Evolutionary conservation across 805 yeast species (phyloP).

Genomic region (Saturnispora besseyi): DNA sequence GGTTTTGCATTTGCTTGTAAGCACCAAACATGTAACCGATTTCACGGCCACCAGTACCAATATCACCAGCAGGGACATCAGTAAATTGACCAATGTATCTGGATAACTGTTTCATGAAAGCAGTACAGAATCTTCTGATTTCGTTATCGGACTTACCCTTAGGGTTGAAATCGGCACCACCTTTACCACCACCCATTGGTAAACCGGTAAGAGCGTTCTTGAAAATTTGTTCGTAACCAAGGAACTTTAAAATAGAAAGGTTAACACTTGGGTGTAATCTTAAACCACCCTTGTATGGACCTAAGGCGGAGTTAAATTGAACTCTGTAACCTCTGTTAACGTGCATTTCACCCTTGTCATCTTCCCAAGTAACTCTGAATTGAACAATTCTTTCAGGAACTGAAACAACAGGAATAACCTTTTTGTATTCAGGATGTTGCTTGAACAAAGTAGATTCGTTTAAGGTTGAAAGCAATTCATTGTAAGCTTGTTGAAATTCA

Average conservation of each 20-base stretch:
- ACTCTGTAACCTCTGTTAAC: conserved; percentile 98
- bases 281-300: conserved; percentile 99
- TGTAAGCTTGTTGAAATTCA: conserved; percentile 97
- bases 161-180: conserved; percentile 98
- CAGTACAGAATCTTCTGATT: conserved; percentile 92
- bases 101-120: conserved; percentile 92
- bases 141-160: conserved; percentile 89
- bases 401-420: conserved; percentile 81
- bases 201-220: conserved; percentile 97
- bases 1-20: conserved; percentile 82
- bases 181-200: conserved; percentile 99
- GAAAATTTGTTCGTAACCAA: conserved; percentile 97
- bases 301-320: conserved; percentile 95
- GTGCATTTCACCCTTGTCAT: conserved; percentile 83
- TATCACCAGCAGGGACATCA: conserved; percentile 99
- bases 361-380: conserved; percentile 97
- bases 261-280: conserved; percentile 97
- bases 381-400: conserved; percentile 94
- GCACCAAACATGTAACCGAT: conserved; percentile 95
- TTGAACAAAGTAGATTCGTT: conserved; percentile 86
- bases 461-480: conserved; percentile 82
- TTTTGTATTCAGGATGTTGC: conserved; percentile 82
- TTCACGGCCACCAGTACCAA: conserved; percentile 97
- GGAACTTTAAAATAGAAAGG: conserved; percentile 87
- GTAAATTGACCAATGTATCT: conserved; percentile 96